A percentile compares a stretch with the other conserved stretches of the same genome.
Conservation (phyloP, 2,329 filamentous ascomycete species). For the Aureobasidium sp. region DNA sequence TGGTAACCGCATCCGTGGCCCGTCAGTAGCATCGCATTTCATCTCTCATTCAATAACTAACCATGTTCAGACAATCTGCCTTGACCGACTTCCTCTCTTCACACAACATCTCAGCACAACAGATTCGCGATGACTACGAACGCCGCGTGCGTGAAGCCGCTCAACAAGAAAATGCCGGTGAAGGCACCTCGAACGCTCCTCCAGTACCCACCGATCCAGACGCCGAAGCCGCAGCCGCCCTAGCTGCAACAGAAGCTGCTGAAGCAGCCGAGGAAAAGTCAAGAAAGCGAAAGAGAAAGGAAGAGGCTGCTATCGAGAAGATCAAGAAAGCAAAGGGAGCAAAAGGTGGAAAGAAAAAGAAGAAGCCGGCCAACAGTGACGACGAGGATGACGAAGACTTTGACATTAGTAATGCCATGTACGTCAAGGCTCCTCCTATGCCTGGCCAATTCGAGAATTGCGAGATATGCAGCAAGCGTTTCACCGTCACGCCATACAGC, state of each 20-base stretch:
- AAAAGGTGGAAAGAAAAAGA: slow-evolving; percentile 38
- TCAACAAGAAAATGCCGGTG: slow-evolving; percentile 26
- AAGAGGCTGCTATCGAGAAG: slow-evolving; percentile 28
- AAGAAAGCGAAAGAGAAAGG: slow-evolving; percentile 21
- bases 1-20: slow-evolving; percentile 45
- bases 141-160: slow-evolving; percentile 43
- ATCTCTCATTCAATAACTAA: not conserved
- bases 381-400: slow-evolving; percentile 41
- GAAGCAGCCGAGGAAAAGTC: slow-evolving; percentile 18
- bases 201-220: slow-evolving; percentile 24
- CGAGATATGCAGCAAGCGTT: slow-evolving; percentile 74
- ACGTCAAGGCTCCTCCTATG: slow-evolving; percentile 50
- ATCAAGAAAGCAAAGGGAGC: slow-evolving; percentile 40
- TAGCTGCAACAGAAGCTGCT: slow-evolving; percentile 25
- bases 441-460: slow-evolving; percentile 87
- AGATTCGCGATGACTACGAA: slow-evolving; percentile 53
- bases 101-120: slow-evolving; percentile 62
- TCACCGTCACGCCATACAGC: slow-evolving; percentile 87
- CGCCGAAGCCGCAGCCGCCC: slow-evolving; percentile 22
- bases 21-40: slow-evolving; percentile 31
- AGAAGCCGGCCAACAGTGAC: slow-evolving; percentile 34
- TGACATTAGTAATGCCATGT: slow-evolving; percentile 40
- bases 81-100: slow-evolving; percentile 55
- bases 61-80: slow-evolving; percentile 46
- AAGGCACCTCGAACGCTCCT: slow-evolving; percentile 26